Conservation (phyloP, 495 filamentous ascomycete species). For the Penicillium chermesinum region DNA sequence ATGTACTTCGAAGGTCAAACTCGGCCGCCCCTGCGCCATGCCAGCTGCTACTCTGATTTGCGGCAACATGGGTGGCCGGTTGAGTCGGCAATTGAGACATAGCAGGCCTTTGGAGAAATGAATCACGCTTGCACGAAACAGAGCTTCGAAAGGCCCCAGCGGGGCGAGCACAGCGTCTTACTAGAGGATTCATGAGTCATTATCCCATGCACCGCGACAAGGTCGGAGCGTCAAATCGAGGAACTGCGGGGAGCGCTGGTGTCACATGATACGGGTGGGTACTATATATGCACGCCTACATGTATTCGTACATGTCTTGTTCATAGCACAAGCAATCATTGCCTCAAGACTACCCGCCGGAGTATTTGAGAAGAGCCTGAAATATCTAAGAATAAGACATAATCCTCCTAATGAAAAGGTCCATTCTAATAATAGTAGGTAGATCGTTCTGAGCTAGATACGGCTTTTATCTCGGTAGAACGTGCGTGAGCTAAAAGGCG, state of each 20-base stretch:
- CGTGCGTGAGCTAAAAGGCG: neutral
- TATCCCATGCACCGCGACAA: neutral
- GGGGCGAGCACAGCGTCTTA: neutral
- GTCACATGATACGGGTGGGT: neutral
- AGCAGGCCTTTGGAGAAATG: neutral
- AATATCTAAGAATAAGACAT: too few relatives aligned
- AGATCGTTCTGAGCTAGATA: too few relatives aligned
- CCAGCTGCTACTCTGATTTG: slow-evolving; percentile 43
- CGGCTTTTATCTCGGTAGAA: too few relatives aligned
- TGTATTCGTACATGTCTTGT: too few relatives aligned
- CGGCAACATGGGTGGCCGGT: slow-evolving; percentile 10
- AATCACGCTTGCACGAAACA: neutral
- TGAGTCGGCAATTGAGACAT: slow-evolving; percentile 26
- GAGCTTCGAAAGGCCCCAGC: neutral
- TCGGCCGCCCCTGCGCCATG: slow-evolving; percentile 56
- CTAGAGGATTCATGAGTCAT: neutral
- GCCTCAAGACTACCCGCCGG: too few relatives aligned
- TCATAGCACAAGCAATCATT: too few relatives aligned
- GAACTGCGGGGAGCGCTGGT: neutral
- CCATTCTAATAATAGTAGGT: too few relatives aligned
- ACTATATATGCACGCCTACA: too few relatives aligned
- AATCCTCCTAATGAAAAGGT: too few relatives aligned
- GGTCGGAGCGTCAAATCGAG: neutral
- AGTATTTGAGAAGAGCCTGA: too few relatives aligned
- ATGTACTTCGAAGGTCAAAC: slow-evolving; percentile 57